A percentile compares a stretch with the other conserved stretches of the same genome.
Evolutionary conservation across 257 asterid genomes (phyloP).

Genomic region (Haberlea rhodopensis): DNA sequence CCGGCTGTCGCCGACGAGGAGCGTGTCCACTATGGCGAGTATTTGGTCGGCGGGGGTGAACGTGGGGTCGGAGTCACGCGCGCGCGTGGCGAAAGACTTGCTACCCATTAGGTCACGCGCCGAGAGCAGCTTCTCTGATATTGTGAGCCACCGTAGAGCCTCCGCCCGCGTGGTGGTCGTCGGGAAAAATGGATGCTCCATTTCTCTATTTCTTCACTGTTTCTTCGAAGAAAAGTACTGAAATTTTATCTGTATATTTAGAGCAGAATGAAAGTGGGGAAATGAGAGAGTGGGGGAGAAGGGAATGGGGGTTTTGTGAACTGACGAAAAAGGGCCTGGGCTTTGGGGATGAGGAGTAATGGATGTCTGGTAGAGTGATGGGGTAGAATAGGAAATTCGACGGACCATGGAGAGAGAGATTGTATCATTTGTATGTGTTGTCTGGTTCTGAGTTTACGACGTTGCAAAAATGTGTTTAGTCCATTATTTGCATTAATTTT

Average conservation of each 20-base stretch:
- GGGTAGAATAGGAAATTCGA: slow-evolving; percentile 24
- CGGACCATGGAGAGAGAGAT: not conserved
- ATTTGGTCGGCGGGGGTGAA: slow-evolving; percentile 75
- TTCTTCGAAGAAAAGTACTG: not conserved
- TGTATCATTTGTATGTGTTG: not conserved
- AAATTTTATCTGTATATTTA: not conserved
- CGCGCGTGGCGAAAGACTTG: slow-evolving; percentile 88
- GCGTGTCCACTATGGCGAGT: slow-evolving; percentile 81
- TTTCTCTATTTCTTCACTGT: slow-evolving; percentile 21
- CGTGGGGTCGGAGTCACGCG: slow-evolving; percentile 85
- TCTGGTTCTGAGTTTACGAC: not conserved
- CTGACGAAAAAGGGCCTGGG: slow-evolving; percentile 37
- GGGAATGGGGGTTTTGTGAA: slow-evolving; percentile 16
- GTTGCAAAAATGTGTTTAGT: slow-evolving; percentile 1
- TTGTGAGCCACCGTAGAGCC: slow-evolving; percentile 80
- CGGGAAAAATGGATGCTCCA: slow-evolving; percentile 87
- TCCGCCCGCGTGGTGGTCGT: slow-evolving; percentile 66
- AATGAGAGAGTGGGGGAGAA: slow-evolving; percentile 1
- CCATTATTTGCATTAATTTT: too few species aligned
- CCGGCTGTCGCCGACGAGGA: slow-evolving; percentile 73
- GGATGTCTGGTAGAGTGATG: not conserved
- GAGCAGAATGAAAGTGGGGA: not conserved
- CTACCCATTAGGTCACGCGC: slow-evolving; percentile 79
- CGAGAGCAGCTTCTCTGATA: slow-evolving; percentile 80
- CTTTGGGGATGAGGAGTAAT: slow-evolving; percentile 10